Evolutionary conservation across 2,329 filamentous ascomycete species (phyloP), one percentile per base, ranked within the genome.

Genomic region (Lachnellula subtilissima): DNA sequence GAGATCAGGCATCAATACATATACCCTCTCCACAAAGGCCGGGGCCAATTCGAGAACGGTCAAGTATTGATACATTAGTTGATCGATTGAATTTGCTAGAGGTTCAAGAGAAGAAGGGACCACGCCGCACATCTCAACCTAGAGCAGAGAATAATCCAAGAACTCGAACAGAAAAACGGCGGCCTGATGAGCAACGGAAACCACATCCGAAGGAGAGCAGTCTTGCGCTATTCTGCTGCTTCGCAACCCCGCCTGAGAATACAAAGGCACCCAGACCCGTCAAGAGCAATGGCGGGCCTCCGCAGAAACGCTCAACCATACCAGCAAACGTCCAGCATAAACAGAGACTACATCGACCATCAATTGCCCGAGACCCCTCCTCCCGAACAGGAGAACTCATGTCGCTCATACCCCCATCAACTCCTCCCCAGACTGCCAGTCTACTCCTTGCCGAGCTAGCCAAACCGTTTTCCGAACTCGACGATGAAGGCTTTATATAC

Each of bases 401-500:
- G 2, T 81, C 83, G 3, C 79, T 91, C 58, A 91, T 97, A 43
- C 91, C 90, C 0, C 71, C 79, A 8, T 74, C 78, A 1, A 76
- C 90, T 4, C 80, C 86, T 2, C 85, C 89, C 1, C 76, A 87
- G 63, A 88, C 84, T 0, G 79, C 88, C 0, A 87, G 90, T 0
- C 74, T 78, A 5, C 78, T 97, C 3, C 80, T 93, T 57, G 77
- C 86, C 2, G 92, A 97, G 71, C 78, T 97, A 9, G 83, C 73
- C 69, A 94, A 81, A 76, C 91, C 78, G 1, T 82, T 92, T 47
- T 91, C 90, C 0, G 76, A 83, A 22, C 76, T 80, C 53, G 89
- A 94, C 62, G 89, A 95, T 64, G 78, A 87, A 12, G 94, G 94
- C 39, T 99, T 94, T 74, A 97, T 99, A 64, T 99, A 99, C 79